These are phyloP conservation scores for Vanderwaltozyma yarrowii DNA, from an alignment of 805 yeast species.

Conservation along the genomic window DNA sequence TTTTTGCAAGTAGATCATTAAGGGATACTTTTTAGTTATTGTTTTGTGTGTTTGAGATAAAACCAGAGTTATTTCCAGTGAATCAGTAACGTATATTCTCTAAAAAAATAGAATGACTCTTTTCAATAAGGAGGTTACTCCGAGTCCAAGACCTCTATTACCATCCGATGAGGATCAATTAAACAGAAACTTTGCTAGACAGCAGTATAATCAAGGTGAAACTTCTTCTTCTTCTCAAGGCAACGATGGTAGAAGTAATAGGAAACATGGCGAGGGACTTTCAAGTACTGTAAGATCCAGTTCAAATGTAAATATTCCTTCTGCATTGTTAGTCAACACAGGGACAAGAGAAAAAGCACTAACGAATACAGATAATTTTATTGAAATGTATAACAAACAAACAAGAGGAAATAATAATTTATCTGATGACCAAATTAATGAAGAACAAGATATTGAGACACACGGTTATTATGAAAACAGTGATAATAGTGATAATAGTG, in stretches of 20 bases:
- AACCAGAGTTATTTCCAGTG: too few relatives aligned
- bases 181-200: conserved; percentile 7
- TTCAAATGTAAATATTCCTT: conserved; percentile 18
- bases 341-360: conserved; percentile 18
- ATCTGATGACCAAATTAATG: background rate
- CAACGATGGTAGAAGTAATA: conserved; percentile 1
- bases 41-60: too few relatives aligned
- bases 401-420: background rate
- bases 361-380: conserved; percentile 26
- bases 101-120: background rate
- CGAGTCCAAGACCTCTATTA: conserved; percentile 17
- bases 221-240: background rate
- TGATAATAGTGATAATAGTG: background rate
- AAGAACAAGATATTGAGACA: background rate
- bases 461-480: background rate
- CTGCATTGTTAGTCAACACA: conserved; percentile 5
- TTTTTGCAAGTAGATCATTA: too few relatives aligned
- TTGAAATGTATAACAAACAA: conserved; percentile 9
- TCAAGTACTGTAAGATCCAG: conserved; percentile 16
- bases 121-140: background rate
- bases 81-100: background rate
- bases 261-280: too few relatives aligned
- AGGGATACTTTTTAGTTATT: too few relatives aligned
- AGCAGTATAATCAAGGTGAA: background rate
- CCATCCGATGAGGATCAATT: conserved; percentile 23